Base-by-base conservation (phyloP, 257 asterid species). In the Leonotis leonurus region DNA sequence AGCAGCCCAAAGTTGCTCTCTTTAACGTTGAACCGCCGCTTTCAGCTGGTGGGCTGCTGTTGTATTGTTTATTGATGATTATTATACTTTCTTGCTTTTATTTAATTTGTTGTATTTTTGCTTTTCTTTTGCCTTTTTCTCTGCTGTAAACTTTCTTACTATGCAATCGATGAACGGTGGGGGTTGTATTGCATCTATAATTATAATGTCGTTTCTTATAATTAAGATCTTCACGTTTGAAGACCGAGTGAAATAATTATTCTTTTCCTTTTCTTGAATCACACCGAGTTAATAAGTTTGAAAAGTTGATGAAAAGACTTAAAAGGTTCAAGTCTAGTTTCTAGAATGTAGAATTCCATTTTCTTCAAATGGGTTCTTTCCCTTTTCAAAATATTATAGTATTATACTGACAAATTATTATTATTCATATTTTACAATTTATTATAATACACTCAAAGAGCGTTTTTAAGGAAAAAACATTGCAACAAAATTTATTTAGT, bases 1-100 rank as follows among this genome's bases (percentile, higher is more conserved):
- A 60, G 48, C 20, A 44, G 29, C 17, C 22, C 43, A 36, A 40
- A 65, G 32, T 36, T 36, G 45, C 7, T 46, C 24, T 48, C 49
- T 54, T 58, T 54, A 24, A 29, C 32, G 65, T 27, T 51, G 22
- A 62, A 45, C 20, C 41, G 65, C 33, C 55, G 68, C 37, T 29
- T 50, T 60, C 55, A 10, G 30, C 41, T 26, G 69, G 11, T 59
- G 53, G 60, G 70, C 55, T 71, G 68, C 55, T 52, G 30, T 29
- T 67, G 65, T 49, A 56, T 29, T 67, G 45, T 71, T 70, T 57
- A 48, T 50, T 55, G 52, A 56, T 60, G n/a, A n/a, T n/a, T n/a
- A n/a, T n/a, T n/a, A n/a, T 62, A 32, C 30, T 52, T 29, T 43
- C 56, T 49, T 62, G 36, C 6, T 17, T 61, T 41, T 36, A 1